Conservation (phyloP, 1,284 basidiomycete genomes). For the Leccinum angustisporum region DNA sequence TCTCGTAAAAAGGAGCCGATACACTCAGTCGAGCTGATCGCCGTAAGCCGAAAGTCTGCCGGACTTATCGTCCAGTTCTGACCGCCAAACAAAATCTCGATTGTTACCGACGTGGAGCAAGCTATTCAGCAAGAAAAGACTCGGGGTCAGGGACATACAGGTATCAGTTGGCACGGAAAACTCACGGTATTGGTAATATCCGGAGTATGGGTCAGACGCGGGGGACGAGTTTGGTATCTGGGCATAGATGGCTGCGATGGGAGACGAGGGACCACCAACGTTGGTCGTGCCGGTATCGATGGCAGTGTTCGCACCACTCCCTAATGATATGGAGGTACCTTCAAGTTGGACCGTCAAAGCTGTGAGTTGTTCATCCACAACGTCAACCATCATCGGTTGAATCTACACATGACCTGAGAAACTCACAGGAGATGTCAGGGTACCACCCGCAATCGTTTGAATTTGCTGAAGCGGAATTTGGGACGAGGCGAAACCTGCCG, state of each 20-base stretch:
- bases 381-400: neutral
- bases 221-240: constrained; percentile 36
- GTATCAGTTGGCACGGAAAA: neutral
- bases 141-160: neutral
- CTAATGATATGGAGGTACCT: constrained; percentile 26
- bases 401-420: neutral
- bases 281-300: constrained; percentile 47
- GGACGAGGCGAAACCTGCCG: constrained; percentile 65
- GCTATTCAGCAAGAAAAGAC: constrained; percentile 12
- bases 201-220: constrained; percentile 25
- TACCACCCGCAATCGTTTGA: constrained; percentile 51
- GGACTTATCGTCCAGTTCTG: constrained; percentile 44
- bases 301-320: constrained; percentile 26
- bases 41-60: constrained; percentile 46
- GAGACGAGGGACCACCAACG: constrained; percentile 36
- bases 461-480: constrained; percentile 64
- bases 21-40: constrained; percentile 36
- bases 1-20: constrained; percentile 51
- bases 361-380: constrained; percentile 1
- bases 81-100: constrained; percentile 46
- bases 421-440: constrained; percentile 29
- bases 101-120: constrained; percentile 23
- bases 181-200: constrained; percentile 36
- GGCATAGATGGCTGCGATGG: constrained; percentile 38
- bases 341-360: constrained; percentile 32